Base-by-base conservation (phyloP, 257 asterid genomes). In the Solanum appendiculatum region DNA sequence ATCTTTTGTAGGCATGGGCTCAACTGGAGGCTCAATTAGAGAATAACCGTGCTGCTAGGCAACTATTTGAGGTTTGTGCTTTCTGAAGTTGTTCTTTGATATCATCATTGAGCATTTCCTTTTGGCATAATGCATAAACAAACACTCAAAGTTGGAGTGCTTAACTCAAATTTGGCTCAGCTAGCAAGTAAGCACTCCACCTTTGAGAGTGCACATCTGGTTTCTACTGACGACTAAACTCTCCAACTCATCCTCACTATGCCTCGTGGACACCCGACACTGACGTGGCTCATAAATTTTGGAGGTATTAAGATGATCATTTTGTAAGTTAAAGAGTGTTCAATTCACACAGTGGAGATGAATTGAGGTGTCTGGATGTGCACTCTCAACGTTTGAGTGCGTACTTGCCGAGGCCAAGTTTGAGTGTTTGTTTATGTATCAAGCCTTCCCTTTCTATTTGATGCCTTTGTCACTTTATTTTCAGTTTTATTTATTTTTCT, bases 11-110 rank as follows among this genome's bases (percentile, higher is more conserved):
- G 99, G 98, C 99, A 29, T 97, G 99, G 99, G 99, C 99, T 82
- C 99, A 97, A 89, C 96, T 97, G 69, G 99, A 97, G 94, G 98
- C 93, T 46, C 98, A 92, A 60, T 94, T 87, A 91, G 98, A 93
- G 92, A 95, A 97, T 69, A 89, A 78, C 75, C 63, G 72, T 23
- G 84, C 90, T n/a, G 99, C 98, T 68, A 89, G 93, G 91, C 87
- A 82, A 86, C 98, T 94, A 51, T 97, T 97, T 46, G 96, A 97
- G 99, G 99, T 95, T 56, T 16, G 88, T 85, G 68, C 15, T 85
- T 77, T 48, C 68, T 9, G 16, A 80, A 46, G 42, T 80, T 80
- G 40, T 20, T 21, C 42, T 69, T 54, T 85, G 39, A 0, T 2
- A 77, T 77, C 37, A 1, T 25, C 63, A 77, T 25, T 25, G 84